A percentile compares a stretch with the other conserved stretches of the same genome.
Conservation (phyloP, 2,329 filamentous ascomycete genomes). For the Trichoderma guizhouense region DNA sequence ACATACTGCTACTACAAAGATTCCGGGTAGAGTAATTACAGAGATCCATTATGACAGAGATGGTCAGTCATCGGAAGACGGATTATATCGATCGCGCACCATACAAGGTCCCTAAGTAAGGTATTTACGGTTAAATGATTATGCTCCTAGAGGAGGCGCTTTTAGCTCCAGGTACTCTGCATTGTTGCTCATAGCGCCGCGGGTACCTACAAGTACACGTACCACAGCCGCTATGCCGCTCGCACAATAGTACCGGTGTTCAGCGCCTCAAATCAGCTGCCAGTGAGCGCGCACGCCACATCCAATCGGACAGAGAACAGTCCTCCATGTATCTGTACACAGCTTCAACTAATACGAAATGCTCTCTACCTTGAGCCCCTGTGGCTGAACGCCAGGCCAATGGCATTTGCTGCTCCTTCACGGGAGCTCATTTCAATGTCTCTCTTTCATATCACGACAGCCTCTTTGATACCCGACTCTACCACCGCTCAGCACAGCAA, state of each 20-base stretch:
- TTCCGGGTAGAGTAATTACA: background rate
- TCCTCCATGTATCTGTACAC: background rate
- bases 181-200: background rate
- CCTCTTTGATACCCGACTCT: background rate
- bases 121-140: background rate
- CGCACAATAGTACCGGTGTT: background rate
- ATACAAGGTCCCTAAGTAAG: background rate
- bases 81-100: background rate
- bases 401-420: background rate
- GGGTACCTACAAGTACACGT: background rate
- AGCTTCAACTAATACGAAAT: background rate
- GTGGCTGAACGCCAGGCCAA: constrained; percentile 6
- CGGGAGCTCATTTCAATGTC: background rate
- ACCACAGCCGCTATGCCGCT: background rate
- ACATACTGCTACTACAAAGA: background rate
- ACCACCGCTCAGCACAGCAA: background rate
- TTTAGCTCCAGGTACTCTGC: background rate
- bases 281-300: background rate
- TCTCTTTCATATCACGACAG: background rate
- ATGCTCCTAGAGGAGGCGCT: background rate
- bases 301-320: background rate
- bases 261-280: background rate
- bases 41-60: background rate
- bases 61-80: background rate
- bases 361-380: background rate